Percentiles rank a stretch among this genome's conserved stretches.
These are phyloP conservation scores for Mangifera indica DNA, from an alignment of 345 rosid species.

Conservation along the genomic window DNA sequence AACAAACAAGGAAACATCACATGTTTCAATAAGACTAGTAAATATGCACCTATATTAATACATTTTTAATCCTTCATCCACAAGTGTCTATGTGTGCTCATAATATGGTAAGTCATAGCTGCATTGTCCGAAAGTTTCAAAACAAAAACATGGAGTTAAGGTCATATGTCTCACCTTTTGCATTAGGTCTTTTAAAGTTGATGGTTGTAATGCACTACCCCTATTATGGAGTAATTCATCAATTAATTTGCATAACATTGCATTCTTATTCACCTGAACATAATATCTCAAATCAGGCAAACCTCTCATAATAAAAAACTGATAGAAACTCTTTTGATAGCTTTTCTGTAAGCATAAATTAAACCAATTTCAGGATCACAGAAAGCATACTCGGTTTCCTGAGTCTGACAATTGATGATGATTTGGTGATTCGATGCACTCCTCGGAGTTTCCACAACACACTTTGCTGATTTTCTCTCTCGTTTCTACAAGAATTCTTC, in stretches of 20 bases:
- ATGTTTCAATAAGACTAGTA: neutral
- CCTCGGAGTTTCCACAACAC: too few relatives aligned
- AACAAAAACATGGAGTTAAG: neutral
- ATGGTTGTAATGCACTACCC: slow-evolving; percentile 42
- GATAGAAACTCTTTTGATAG: too few relatives aligned
- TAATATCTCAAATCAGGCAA: neutral
- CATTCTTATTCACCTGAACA: slow-evolving; percentile 80
- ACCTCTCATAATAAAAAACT: neutral
- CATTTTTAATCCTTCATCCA: neutral
- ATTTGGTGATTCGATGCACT: too few relatives aligned
- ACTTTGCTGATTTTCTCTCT: too few relatives aligned
- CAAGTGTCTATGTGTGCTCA: neutral
- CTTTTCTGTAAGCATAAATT: too few relatives aligned
- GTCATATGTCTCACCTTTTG: slow-evolving; percentile 54
- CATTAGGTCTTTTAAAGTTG: slow-evolving; percentile 53
- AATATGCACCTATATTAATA: neutral
- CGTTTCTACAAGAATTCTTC: too few relatives aligned
- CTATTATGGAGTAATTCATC: slow-evolving; percentile 67
- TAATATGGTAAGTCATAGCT: neutral
- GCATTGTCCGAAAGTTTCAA: neutral
- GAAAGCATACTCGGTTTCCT: too few relatives aligned
- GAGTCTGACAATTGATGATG: too few relatives aligned
- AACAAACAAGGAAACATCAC: neutral
- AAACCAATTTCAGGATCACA: too few relatives aligned
- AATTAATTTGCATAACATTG: slow-evolving; percentile 64